These are phyloP conservation scores for Neophaeococcomyces mojaviensis DNA, from an alignment of 2,329 filamentous ascomycete species.

Conservation along the genomic window DNA sequence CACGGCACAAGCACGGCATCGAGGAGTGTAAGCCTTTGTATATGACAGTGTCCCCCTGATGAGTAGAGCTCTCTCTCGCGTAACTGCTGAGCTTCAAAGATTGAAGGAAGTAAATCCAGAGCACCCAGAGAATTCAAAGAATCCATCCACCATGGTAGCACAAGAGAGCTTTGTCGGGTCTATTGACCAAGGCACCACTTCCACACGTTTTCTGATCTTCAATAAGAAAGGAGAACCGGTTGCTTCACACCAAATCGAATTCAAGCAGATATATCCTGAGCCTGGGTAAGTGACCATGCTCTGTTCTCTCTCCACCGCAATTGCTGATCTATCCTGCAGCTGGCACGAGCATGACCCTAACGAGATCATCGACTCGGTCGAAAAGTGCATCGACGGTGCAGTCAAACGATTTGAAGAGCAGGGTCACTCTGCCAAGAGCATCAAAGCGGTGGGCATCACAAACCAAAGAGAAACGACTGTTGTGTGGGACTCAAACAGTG, in stretches of 20 bases:
- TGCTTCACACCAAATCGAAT: slow-evolving; percentile 78
- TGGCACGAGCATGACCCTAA: slow-evolving; percentile 86
- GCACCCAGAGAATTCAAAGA: too few species aligned
- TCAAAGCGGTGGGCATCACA: slow-evolving; percentile 74
- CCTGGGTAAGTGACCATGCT: slow-evolving; percentile 58
- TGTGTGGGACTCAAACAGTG: slow-evolving; percentile 74
- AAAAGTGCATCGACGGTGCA: slow-evolving; percentile 71
- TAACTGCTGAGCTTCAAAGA: background rate
- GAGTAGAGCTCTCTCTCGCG: background rate
- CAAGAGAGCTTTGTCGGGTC: slow-evolving; percentile 68
- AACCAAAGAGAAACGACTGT: slow-evolving; percentile 86
- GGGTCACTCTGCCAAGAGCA: slow-evolving; percentile 60
- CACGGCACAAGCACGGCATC: background rate
- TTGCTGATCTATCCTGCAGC: slow-evolving; percentile 38
- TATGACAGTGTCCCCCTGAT: background rate
- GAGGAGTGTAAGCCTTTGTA: background rate
- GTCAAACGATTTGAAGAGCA: slow-evolving; percentile 62
- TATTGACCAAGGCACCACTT: slow-evolving; percentile 87
- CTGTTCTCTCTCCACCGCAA: slow-evolving; percentile 3
- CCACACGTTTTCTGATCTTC: slow-evolving; percentile 84
- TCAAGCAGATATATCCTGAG: slow-evolving; percentile 74
- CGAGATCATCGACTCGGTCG: slow-evolving; percentile 67
- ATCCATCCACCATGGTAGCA: slow-evolving; percentile 6
- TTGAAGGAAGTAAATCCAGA: background rate
- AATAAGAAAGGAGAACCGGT: slow-evolving; percentile 69